phyloP scores from a whole-genome alignment of 352 stramenopile genomes.

The Plasmopara halstedii region DNA sequence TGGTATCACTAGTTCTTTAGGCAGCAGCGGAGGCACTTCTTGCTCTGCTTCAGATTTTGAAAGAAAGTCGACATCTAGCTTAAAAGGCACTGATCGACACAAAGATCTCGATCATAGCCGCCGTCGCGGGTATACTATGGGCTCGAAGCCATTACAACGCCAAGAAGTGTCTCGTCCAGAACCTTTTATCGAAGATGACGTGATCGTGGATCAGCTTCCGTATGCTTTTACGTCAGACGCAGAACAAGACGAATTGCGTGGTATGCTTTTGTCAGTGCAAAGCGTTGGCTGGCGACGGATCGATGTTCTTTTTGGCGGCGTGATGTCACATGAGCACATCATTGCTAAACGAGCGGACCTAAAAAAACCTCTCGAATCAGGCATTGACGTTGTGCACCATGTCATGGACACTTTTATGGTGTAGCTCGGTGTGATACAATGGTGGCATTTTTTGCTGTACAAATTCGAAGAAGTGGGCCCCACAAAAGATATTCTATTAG shows the following conservation, averaged over 20 bases:
- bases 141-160: conserved; percentile 11
- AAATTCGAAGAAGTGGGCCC: too few relatives aligned
- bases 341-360: conserved; percentile 17
- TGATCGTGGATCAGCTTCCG: conserved; percentile 61
- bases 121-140: conserved; percentile 19
- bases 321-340: conserved; percentile 5
- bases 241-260: conserved; percentile 53
- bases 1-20: conserved; percentile 7
- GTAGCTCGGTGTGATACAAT: too few relatives aligned
- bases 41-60: conserved; percentile 12
- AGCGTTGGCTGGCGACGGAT: conserved; percentile 65
- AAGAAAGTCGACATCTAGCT: conserved; percentile 14
- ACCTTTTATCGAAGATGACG: conserved; percentile 42
- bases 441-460: too few relatives aligned
- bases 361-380: conserved; percentile 18
- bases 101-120: conserved; percentile 9
- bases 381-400: conserved; percentile 45
- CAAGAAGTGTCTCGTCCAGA: conserved; percentile 24
- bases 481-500: too few relatives aligned
- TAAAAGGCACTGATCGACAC: conserved; percentile 5
- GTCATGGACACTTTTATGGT: background rate
- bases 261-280: conserved; percentile 70
- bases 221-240: conserved; percentile 58
- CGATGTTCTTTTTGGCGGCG: conserved; percentile 61
- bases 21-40: conserved; percentile 9